These are phyloP conservation scores for Martensiomyces pterosporus DNA, from an alignment of 192 early-diverging fungal genomes.

Conservation along the genomic window DNA sequence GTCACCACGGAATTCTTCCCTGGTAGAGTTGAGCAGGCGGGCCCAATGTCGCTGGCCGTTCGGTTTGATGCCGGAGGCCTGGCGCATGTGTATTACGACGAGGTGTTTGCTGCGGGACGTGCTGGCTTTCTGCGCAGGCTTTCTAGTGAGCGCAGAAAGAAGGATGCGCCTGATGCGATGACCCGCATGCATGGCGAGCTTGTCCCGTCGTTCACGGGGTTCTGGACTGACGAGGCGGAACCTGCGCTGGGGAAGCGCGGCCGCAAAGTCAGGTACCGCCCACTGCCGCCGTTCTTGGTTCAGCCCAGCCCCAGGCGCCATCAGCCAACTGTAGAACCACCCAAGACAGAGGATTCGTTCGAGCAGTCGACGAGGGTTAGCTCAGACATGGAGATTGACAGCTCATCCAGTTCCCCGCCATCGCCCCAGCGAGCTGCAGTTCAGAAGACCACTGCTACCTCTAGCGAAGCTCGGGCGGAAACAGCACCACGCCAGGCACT, in stretches of 20 bases:
- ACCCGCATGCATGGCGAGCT: constrained; percentile 13
- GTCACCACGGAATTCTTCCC: constrained; percentile 46
- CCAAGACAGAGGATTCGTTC: neutral
- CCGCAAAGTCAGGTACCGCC: constrained; percentile 28
- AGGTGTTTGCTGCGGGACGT: constrained; percentile 39
- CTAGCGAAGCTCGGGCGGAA: too few relatives aligned
- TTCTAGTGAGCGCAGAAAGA: constrained; percentile 22
- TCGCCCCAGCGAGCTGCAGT: too few relatives aligned
- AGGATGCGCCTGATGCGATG: constrained; percentile 7
- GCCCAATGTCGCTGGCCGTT: constrained; percentile 21
- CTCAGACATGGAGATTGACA: constrained; percentile 44
- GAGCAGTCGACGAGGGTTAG: constrained; percentile 1
- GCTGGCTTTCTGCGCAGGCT: constrained; percentile 38
- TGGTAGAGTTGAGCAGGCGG: constrained; percentile 17
- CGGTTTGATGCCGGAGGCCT: constrained; percentile 25
- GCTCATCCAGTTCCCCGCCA: constrained; percentile 13
- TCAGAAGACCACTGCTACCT: too few relatives aligned
- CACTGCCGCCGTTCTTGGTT: constrained; percentile 21
- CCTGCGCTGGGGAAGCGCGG: constrained; percentile 30
- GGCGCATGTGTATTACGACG: constrained; percentile 45
- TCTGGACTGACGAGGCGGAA: constrained; percentile 29
- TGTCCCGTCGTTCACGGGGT: constrained; percentile 44
- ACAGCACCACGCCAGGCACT: too few relatives aligned
- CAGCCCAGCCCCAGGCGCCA: neutral
- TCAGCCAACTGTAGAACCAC: neutral